A percentile compares a stretch with the other conserved stretches of the same genome.
phyloP scores from a whole-genome alignment of 169 alveolate genomes.

The Plasmodium gonderi region DNA sequence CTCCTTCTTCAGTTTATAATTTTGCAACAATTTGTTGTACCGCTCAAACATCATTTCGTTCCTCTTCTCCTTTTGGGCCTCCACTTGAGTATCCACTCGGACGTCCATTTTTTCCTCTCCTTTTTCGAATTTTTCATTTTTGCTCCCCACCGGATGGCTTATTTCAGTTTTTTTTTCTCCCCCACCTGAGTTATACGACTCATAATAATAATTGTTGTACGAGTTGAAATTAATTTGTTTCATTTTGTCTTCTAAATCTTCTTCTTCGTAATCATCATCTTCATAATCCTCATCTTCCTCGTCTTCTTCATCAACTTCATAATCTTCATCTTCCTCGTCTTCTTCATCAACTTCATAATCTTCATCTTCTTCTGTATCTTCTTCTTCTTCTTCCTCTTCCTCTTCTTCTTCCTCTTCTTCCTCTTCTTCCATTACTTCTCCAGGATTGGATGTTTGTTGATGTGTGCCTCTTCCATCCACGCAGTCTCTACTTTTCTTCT shows the following conservation, averaged over 20 bases:
- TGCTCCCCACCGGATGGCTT: background rate
- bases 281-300: background rate
- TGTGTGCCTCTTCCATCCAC: background rate
- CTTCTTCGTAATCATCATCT: constrained; percentile 20
- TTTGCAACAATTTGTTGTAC: constrained; percentile 26
- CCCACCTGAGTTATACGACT: constrained; percentile 2
- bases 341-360: background rate
- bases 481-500: background rate
- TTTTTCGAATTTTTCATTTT: background rate
- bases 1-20: constrained; percentile 6
- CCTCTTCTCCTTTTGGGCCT: background rate
- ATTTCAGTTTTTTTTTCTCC: background rate
- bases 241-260: constrained; percentile 34
- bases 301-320: background rate
- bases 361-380: background rate
- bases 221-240: constrained; percentile 42
- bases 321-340: background rate
- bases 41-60: constrained; percentile 32
- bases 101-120: no score
- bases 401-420: background rate
- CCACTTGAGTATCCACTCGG: no score
- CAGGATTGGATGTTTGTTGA: background rate
- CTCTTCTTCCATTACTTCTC: background rate
- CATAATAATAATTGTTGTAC: constrained; percentile 42
- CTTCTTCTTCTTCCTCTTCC: background rate